A percentile compares a stretch with the other conserved stretches of the same genome.
These are phyloP conservation scores for Penicillium sp. DNA, from an alignment of 2,329 filamentous ascomycete species.

Conservation along the genomic window DNA sequence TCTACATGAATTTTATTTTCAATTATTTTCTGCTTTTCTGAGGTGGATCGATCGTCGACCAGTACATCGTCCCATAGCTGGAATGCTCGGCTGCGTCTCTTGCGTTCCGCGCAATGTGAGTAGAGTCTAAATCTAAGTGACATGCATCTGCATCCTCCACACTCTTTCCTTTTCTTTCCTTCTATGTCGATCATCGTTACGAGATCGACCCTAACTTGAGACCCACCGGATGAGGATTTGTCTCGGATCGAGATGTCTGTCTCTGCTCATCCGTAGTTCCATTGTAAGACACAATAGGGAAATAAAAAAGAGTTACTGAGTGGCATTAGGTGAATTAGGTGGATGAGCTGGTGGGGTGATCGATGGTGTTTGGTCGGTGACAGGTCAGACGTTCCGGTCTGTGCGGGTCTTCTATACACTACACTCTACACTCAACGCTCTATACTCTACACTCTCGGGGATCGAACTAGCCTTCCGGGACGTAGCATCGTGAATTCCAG, in stretches of 20 bases:
- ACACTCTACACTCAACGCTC: too few species aligned
- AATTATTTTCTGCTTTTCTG: slow-evolving; percentile 2
- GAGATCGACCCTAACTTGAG: background rate
- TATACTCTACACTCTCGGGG: background rate
- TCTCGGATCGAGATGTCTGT: background rate
- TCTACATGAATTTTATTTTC: background rate
- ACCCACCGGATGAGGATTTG: background rate
- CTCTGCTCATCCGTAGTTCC: background rate
- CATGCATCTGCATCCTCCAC: slow-evolving; percentile 15
- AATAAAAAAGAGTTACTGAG: background rate
- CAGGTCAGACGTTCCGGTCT: slow-evolving; percentile 15
- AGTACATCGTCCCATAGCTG: slow-evolving; percentile 1
- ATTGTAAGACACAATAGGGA: background rate
- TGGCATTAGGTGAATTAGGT: too few species aligned
- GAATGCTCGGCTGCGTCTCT: slow-evolving; percentile 25
- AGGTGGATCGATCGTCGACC: background rate
- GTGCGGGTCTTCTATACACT: slow-evolving; percentile 1
- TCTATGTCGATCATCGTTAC: background rate
- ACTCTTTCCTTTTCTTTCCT: background rate
- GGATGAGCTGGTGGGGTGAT: background rate
- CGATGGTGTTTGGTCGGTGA: slow-evolving; percentile 7
- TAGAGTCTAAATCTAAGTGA: slow-evolving; percentile 22
- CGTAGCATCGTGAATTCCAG: slow-evolving; percentile 15
- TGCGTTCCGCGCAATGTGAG: slow-evolving; percentile 25
- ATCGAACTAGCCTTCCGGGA: background rate